Evolutionary conservation across 2,329 filamentous ascomycete genomes (phyloP).

Genomic region (Penicillium sp.): DNA sequence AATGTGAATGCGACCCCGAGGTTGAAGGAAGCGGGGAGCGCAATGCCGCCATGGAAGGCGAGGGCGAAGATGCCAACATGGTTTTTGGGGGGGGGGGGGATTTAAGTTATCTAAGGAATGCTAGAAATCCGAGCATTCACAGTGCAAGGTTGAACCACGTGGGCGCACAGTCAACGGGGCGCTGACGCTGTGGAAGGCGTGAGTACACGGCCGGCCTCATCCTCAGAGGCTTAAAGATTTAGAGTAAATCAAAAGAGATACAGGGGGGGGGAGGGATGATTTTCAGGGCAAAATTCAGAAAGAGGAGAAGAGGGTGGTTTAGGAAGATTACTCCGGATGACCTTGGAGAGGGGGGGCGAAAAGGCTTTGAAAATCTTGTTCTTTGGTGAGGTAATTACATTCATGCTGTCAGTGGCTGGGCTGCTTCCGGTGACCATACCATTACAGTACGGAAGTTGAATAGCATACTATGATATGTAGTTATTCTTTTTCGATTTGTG

Average conservation of each 20-base stretch:
- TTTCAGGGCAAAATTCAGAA: too few relatives aligned
- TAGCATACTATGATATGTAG: not conserved
- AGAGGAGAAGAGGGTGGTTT: not conserved
- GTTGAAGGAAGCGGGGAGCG: slow-evolving; percentile 29
- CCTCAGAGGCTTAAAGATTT: slow-evolving; percentile 16
- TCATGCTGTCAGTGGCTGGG: slow-evolving; percentile 1
- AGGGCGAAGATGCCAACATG: slow-evolving; percentile 46
- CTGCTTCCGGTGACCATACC: not conserved
- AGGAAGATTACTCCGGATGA: slow-evolving; percentile 3
- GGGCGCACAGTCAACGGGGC: slow-evolving; percentile 38
- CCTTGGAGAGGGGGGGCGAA: not conserved
- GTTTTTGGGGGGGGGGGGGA: slow-evolving; percentile 10
- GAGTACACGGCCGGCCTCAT: slow-evolving; percentile 35
- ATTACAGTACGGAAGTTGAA: not conserved
- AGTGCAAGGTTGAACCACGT: slow-evolving; percentile 37
- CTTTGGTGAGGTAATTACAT: slow-evolving; percentile 8
- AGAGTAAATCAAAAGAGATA: not conserved
- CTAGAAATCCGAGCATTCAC: slow-evolving; percentile 21
- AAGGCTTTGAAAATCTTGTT: slow-evolving; percentile 8
- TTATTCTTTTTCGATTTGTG: too few relatives aligned
- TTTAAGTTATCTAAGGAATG: slow-evolving; percentile 17
- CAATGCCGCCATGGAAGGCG: slow-evolving; percentile 40
- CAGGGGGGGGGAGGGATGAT: too few relatives aligned
- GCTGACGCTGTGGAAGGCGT: slow-evolving; percentile 33
- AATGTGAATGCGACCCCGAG: slow-evolving; percentile 26